Evolutionary conservation across 106 monocot genomes (phyloP), one percentile per base, ranked within the genome.

Genomic region (Cymbidium sinense): DNA sequence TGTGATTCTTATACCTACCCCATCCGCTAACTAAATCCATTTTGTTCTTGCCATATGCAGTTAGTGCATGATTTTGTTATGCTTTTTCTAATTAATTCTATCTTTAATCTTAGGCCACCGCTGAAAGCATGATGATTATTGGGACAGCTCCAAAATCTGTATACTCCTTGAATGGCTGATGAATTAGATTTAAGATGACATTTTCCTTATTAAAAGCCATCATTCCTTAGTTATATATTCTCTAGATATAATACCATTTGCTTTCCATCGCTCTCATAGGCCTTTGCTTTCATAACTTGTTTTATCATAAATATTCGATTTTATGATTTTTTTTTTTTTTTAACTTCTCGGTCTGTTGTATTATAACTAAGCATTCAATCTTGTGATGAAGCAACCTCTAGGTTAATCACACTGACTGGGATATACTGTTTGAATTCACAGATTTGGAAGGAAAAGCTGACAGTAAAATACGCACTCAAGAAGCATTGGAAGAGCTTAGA

Each of bases 391-490:
- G 5, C 54, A 54, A 54, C 17, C 1, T 18, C 5, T 54, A 19
- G 54, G 54, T 54, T 52, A 52, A 3, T 54, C 54, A 7, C 21
- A 20, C 54, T 54, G 54, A 54, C 20, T 18, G 21, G 6, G 13
- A n/a, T 20, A 41, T 41, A 41, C 54, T 54, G 54, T 54, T 54
- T 54, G 54, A 54, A 5, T 54, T 54, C 18, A 19, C 84, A 96
- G 96, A 96, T 85, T 80, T 93, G 80, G 86, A 91, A 85, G 96
- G 93, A 23, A 83, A 91, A 78, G 90, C 88, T 21, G 96, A 96
- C 75, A 85, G 82, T 70, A 96, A 96, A 80, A 91, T 96, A 50
- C 82, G 89, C 58, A 83, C 83, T 20, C 43, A 83, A 75, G 93
- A 96, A 83, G 91, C 76, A 27, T 73, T 93, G 47, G 96, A 96